These are phyloP conservation scores for Apiospora phragmitis DNA, from an alignment of 2,329 filamentous ascomycete genomes.

Conservation along the genomic window DNA sequence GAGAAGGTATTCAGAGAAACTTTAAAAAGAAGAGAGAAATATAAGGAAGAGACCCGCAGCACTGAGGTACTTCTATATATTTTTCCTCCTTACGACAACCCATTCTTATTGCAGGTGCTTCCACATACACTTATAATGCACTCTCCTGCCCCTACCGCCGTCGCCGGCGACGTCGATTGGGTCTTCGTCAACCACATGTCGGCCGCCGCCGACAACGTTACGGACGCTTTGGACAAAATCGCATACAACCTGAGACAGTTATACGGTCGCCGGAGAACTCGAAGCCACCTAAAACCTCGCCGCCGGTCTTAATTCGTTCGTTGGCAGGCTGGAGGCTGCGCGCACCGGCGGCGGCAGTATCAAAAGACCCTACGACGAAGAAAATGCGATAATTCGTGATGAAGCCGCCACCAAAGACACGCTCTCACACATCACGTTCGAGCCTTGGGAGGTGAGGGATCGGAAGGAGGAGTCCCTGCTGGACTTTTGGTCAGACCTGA, in stretches of 20 bases:
- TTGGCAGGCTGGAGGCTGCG: background rate
- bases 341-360: background rate
- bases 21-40: background rate
- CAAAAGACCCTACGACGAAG: background rate
- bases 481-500: background rate
- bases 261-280: background rate
- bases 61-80: background rate
- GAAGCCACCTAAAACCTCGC: background rate
- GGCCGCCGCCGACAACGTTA: too few species aligned
- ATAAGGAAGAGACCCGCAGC: background rate
- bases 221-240: background rate
- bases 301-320: background rate
- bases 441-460: background rate
- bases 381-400: background rate
- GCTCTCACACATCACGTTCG: background rate
- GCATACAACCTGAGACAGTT: background rate
- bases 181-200: too few species aligned
- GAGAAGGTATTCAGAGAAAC: background rate
- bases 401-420: too few species aligned
- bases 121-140: background rate
- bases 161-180: too few species aligned
- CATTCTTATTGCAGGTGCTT: background rate
- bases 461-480: too few species aligned
- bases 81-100: background rate
- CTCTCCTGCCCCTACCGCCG: background rate